Conservation (phyloP, 768 basidiomycete species). For the Piloderma croceum region DNA sequence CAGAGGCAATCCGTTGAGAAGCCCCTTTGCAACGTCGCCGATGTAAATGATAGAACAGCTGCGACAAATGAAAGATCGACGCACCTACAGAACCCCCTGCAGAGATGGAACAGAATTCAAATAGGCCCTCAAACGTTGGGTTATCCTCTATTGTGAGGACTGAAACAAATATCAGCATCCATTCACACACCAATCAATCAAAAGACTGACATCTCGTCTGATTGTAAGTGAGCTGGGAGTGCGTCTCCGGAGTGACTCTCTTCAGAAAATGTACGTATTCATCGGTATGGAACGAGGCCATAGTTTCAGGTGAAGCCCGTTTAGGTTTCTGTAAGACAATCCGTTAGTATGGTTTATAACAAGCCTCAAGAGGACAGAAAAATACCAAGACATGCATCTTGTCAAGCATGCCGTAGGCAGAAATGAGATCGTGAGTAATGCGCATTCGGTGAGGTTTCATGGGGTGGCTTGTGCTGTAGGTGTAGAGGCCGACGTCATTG, state of each 20-base stretch:
- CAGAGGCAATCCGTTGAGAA: constrained; percentile 71
- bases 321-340: constrained; percentile 50
- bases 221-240: constrained; percentile 76
- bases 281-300: constrained; percentile 97
- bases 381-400: constrained; percentile 87
- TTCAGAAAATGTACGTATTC: constrained; percentile 93
- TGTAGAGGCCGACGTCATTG: constrained; percentile 65
- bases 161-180: constrained; percentile 11
- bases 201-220: constrained; percentile 73
- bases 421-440: constrained; percentile 87
- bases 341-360: not conserved
- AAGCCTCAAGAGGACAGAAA: not conserved
- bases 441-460: constrained; percentile 97
- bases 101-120: constrained; percentile 95
- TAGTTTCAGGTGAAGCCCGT: constrained; percentile 63
- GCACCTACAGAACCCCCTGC: constrained; percentile 96
- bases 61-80: too few relatives aligned
- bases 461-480: constrained; percentile 83
- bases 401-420: constrained; percentile 88
- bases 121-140: constrained; percentile 92
- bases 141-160: constrained; percentile 85
- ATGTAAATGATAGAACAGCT: too few relatives aligned
- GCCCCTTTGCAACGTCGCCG: too few relatives aligned
- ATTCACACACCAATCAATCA: not conserved
- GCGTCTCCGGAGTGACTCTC: constrained; percentile 87